Percentiles rank a stretch among this genome's conserved stretches.
Evolutionary conservation across 2,329 filamentous ascomycete genomes (phyloP).

Genomic region (Ceratocystis eucalypticola): DNA sequence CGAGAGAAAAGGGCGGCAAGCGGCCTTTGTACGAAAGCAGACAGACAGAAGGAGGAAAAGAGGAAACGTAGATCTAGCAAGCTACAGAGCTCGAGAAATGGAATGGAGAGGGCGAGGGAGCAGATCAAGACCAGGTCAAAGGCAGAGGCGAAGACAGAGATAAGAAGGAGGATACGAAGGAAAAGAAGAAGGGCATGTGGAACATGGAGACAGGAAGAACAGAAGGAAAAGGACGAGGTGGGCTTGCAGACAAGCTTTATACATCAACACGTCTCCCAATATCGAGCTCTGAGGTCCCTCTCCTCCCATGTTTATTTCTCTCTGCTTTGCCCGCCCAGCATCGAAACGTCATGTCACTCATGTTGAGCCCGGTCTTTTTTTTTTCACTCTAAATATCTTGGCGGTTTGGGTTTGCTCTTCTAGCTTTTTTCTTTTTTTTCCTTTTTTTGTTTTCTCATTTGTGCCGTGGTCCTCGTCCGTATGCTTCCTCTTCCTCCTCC

Average conservation of each 20-base stretch:
- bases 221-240: background rate
- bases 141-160: conserved; percentile 2
- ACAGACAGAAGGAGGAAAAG: background rate
- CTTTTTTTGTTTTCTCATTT: background rate
- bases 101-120: conserved; percentile 4
- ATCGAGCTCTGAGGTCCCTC: background rate
- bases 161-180: background rate
- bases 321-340: background rate
- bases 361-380: background rate
- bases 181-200: background rate
- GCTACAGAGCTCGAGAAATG: background rate
- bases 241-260: background rate
- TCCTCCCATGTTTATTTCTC: background rate
- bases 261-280: background rate
- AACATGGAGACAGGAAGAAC: conserved; percentile 1
- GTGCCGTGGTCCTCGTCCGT: background rate
- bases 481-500: background rate
- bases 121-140: background rate
- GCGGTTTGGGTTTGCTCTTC: background rate
- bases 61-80: background rate
- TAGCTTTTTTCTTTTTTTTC: background rate
- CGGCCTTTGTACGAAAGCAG: background rate
- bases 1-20: background rate
- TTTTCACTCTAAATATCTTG: background rate
- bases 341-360: background rate